Percentiles rank a stretch among this genome's conserved stretches.
Evolutionary conservation across 257 asterid genomes (phyloP).

Genomic region (Solanum piurae): DNA sequence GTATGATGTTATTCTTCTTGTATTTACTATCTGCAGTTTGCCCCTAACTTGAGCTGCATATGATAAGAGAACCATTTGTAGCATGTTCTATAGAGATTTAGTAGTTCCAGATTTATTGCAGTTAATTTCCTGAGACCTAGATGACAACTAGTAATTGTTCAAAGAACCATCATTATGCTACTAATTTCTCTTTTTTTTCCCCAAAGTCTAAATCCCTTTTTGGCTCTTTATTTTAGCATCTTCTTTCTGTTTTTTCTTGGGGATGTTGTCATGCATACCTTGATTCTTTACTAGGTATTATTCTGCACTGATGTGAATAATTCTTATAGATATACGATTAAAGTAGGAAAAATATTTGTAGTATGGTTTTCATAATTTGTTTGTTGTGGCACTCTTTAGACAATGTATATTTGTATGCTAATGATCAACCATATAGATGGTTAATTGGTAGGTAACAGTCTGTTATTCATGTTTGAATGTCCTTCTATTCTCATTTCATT

Average conservation of each 20-base stretch:
- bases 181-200: no score
- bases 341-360: not conserved
- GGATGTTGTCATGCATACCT: not conserved
- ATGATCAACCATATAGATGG: not conserved
- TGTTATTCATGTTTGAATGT: not conserved
- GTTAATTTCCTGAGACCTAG: no score
- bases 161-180: no score
- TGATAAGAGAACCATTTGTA: not conserved
- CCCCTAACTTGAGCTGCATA: not conserved
- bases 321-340: not conserved
- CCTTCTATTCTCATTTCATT: not conserved
- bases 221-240: not conserved
- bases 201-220: no score
- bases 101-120: no score
- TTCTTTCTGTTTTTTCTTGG: not conserved
- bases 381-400: not conserved
- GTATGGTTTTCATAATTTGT: not conserved
- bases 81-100: not conserved
- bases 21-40: not conserved
- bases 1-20: not conserved
- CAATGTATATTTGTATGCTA: not conserved
- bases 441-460: not conserved
- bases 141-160: no score
- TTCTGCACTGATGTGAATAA: not conserved
- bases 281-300: not conserved